Evolutionary conservation across 192 early-diverging fungal species (phyloP), one percentile per base, ranked within the genome.

Genomic region (Coemansia sp.): DNA sequence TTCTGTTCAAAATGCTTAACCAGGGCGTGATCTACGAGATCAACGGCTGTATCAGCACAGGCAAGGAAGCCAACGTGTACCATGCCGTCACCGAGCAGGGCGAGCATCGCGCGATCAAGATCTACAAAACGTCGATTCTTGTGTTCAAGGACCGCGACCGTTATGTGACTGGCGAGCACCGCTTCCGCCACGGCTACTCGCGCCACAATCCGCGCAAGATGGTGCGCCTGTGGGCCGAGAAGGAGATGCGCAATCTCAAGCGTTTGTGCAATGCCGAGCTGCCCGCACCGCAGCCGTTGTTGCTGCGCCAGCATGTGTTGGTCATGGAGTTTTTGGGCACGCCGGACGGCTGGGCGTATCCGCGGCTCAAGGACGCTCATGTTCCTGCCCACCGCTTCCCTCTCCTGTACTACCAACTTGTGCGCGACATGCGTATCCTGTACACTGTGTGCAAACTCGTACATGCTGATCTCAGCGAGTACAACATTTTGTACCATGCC

Each of bases 61-160:
- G 96, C 11, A 98, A 98, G 71, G 96, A 98, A 79, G 97, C 97
- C 63, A 98, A 98, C 73, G 97, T 98, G 15, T 98, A 98, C 65
- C 95, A 98, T 59, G 97, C 97, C 6, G 80, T 86, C 14, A 96
- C 94, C 9, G 92, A 93, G 50, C 66, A 82, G 11, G 92, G 90
- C 24, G 76, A 84, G 45, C 94, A 96, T 67, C 82, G 90, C 5
- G 95, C 97, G 7, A 93, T 98, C 69, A 97, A 98, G 67, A 89
- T 98, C 32, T 98, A 98, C 84, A 98, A 98, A 69, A 97, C 97
- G 22, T 96, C 94, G n/a, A 96, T 98, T 60, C 82, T 98, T 64
- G 87, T 89, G 1, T 98, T 98, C 81, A 97, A 97, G 83, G 97
- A 98, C 67, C 90, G 97, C 64, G 95, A 98, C 83, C 87, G 95